A percentile compares a stretch with the other conserved stretches of the same genome.
Conservation (phyloP, 1,284 basidiomycete species). For the Trichosporon ovoides region DNA sequence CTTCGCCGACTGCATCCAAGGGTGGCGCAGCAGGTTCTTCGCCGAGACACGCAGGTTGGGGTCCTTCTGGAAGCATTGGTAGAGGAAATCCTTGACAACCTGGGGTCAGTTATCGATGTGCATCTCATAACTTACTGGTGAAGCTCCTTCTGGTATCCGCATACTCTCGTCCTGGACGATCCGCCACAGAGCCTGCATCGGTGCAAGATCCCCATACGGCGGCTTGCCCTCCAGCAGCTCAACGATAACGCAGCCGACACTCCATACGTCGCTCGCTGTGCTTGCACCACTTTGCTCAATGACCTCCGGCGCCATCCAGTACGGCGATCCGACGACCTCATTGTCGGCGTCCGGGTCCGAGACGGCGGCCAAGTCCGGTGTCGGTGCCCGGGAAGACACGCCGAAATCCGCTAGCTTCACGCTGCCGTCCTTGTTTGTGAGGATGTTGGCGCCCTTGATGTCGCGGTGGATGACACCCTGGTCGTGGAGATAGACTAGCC, state of each 20-base stretch:
- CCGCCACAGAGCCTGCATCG: conserved; percentile 95
- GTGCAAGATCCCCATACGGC: conserved; percentile 90
- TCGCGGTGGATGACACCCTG: conserved; percentile 96
- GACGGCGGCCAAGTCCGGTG: conserved; percentile 20
- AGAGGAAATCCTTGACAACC: conserved; percentile 91
- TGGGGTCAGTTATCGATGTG: conserved; percentile 43
- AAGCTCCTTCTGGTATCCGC: conserved; percentile 89
- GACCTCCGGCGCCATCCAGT: conserved; percentile 99
- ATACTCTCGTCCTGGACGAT: conserved; percentile 98
- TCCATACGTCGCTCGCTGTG: conserved; percentile 96
- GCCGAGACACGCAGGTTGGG: conserved; percentile 88
- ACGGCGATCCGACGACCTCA: conserved; percentile 91
- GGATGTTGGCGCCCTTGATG: conserved; percentile 95
- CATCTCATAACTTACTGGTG: conserved; percentile 50
- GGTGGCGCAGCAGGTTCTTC: conserved; percentile 84
- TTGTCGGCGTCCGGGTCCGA: conserved; percentile 54
- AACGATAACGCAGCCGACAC: conserved; percentile 92
- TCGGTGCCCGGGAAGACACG: conserved; percentile 60
- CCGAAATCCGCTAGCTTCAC: conserved; percentile 95
- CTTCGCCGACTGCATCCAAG: conserved; percentile 82
- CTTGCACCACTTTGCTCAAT: conserved; percentile 96
- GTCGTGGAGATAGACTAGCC: conserved; percentile 86
- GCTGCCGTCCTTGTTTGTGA: conserved; percentile 97
- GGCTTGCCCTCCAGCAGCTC: conserved; percentile 93
- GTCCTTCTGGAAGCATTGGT: conserved; percentile 98